These are phyloP conservation scores for Metarhizium brunneum DNA, from an alignment of 2,329 filamentous ascomycete genomes.

Conservation along the genomic window DNA sequence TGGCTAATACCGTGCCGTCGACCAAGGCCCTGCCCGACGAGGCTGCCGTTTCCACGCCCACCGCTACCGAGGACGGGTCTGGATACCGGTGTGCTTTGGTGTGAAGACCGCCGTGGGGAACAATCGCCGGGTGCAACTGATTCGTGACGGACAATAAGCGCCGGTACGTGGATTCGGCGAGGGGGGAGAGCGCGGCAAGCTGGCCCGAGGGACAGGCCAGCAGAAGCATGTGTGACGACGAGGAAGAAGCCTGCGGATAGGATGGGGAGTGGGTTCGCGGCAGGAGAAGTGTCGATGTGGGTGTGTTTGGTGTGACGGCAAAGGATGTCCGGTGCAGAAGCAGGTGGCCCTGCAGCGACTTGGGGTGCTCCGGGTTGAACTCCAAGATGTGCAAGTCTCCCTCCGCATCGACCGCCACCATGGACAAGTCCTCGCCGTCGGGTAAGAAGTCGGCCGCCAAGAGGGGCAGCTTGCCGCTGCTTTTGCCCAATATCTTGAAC, in stretches of 20 bases:
- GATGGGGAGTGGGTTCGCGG: slow-evolving; percentile 49
- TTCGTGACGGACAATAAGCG: slow-evolving; percentile 73
- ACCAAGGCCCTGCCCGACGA: slow-evolving; percentile 59
- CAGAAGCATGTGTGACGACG: slow-evolving; percentile 44
- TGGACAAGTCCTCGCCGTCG: slow-evolving; percentile 70
- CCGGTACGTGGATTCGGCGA: slow-evolving; percentile 74
- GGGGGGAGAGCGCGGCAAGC: slow-evolving; percentile 65
- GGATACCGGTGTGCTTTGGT: slow-evolving; percentile 64
- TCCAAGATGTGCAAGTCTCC: slow-evolving; percentile 83
- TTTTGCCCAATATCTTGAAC: slow-evolving; percentile 88
- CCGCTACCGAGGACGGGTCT: slow-evolving; percentile 28
- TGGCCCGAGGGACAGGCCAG: slow-evolving; percentile 68
- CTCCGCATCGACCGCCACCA: slow-evolving; percentile 76
- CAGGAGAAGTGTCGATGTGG: slow-evolving; percentile 66
- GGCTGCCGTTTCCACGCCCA: slow-evolving; percentile 45
- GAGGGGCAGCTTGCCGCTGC: slow-evolving; percentile 66
- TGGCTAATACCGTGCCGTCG: slow-evolving; percentile 64
- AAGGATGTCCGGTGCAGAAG: slow-evolving; percentile 84
- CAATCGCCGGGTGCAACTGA: slow-evolving; percentile 67
- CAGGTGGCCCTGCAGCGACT: slow-evolving; percentile 80
- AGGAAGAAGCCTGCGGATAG: slow-evolving; percentile 11
- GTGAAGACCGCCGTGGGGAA: slow-evolving; percentile 73
- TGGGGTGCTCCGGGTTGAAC: slow-evolving; percentile 92
- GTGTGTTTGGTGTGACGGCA: slow-evolving; percentile 69
- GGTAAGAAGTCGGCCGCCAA: slow-evolving; percentile 81